Evolutionary conservation across 2,329 filamentous ascomycete species (phyloP), one percentile per base, ranked within the genome.

Genomic region (Parasarocladium wereldwijsianum): DNA sequence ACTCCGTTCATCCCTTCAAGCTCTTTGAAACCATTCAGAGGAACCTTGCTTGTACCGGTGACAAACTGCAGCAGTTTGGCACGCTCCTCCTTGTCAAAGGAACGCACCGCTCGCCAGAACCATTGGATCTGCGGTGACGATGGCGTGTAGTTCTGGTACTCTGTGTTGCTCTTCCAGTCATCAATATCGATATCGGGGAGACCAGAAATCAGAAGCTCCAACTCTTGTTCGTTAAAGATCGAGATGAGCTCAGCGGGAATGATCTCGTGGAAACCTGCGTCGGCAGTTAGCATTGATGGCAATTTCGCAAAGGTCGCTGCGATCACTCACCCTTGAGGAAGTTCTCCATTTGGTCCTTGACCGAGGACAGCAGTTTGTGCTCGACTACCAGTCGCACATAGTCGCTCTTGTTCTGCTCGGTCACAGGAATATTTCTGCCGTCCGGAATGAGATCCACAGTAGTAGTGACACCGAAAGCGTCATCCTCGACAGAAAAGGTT

Each of bases 1-100:
- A 96, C 77, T 22, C 90, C 90, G 49, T 98, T 96, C 90, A 98
- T 98, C 41, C 90, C 92, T 60, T 98, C 92, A 6, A 98, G 70
- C 55, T 98, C 90, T 60, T 93, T 94, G 68, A 98, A 98, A 9
- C 90, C 90, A 44, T 98, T 98, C 29, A 98, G 73, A 22, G 90
- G 90, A 26, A 98, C 92, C 59, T 98, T 98, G 53, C 82, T 92
- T 12, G 92, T 98, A 51, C 90, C 90, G 2, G 92, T 98, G 41
- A 98, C 90, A 52, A 98, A 98, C 49, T 98, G 90, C 25, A 98
- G 68, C 38, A 98, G 63, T 57, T 98, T 98, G 43, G 90, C 90
- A 36, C 84, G 82, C 58, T 98, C 92, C 60, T 98, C 92, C 60
- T 96, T 96, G 62, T 96, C 92, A 48, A 94, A 98, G 4, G 86